Base-by-base conservation (phyloP, 495 filamentous ascomycete species). In the Tuber microsphaerosporum region DNA sequence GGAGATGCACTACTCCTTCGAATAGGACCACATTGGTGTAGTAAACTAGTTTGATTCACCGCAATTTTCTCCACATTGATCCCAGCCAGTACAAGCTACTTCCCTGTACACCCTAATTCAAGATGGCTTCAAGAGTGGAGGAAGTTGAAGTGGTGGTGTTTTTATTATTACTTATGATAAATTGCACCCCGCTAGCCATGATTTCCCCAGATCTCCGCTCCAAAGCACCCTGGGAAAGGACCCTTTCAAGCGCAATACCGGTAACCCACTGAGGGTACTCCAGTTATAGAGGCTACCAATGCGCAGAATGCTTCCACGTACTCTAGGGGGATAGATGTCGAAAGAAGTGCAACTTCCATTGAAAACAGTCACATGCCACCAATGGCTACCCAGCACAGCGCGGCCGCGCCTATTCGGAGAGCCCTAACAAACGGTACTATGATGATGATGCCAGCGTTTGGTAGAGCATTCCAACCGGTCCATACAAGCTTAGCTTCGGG, bases 401-500 rank as follows among this genome's bases (percentile, higher is more conserved):
- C 46, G 19, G 20, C 51, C n/a, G 10, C 9, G 26, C n/a, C 12
- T 26, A 61, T 61, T 31, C 0, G 56, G 48, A 16, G 10, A 61
- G 12, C n/a, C 51, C n/a, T 6, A 51, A 10, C 44, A 19, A 45
- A 80, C 42, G 65, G 80, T 19, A 65, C 76, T 43, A 42, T 42
- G 41, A 12, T 84, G 87, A 51, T 93, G 46, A n/a, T n/a, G n/a
- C 92, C 91, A 41, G 92, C 94, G 84, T 97, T 96, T 84, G 94
- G 94, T 84, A 94, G 94, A 89, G 93, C 95, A 80, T 94, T 97
- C 87, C 94, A 98, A 85, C 94, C 94, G 95, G 93, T 89, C 89
- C 93, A 71, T 97, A 93, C 88, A 90, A 88, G 84, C 85, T 90
- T 45, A 89, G 90, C 82, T 89, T 89, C 84, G 91, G 93, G 85